These are phyloP conservation scores for Cryptococcus jaspeensis DNA, from an alignment of 1,284 basidiomycete genomes.

Conservation along the genomic window DNA sequence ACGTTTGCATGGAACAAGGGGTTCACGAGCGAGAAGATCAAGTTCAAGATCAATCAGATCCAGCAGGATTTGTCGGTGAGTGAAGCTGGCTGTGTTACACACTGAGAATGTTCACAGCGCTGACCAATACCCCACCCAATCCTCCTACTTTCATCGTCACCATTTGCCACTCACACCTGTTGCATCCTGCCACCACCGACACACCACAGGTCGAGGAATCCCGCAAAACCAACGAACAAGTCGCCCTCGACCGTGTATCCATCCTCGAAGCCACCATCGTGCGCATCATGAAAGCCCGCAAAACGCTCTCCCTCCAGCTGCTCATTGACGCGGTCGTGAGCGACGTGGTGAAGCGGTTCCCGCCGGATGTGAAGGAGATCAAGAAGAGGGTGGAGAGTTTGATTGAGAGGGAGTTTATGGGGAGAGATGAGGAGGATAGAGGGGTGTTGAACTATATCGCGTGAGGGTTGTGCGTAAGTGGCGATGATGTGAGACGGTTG, in stretches of 20 bases:
- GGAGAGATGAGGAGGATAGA: constrained; percentile 68
- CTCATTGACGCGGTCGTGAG: constrained; percentile 60
- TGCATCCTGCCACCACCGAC: too few species aligned
- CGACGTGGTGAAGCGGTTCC: constrained; percentile 62
- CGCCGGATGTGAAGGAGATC: constrained; percentile 62
- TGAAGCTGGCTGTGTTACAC: too few species aligned
- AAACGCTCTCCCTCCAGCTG: constrained; percentile 74
- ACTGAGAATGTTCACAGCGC: too few species aligned
- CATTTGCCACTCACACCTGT: too few species aligned
- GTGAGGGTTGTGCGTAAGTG: constrained; percentile 33
- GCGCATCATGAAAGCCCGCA: constrained; percentile 88
- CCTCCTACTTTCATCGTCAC: background rate
- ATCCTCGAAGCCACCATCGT: constrained; percentile 92
- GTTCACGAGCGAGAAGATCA: constrained; percentile 75
- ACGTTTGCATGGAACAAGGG: constrained; percentile 77
- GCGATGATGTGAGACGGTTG: too few species aligned
- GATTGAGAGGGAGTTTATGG: constrained; percentile 79
- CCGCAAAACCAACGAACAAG: constrained; percentile 73
- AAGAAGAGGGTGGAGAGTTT: constrained; percentile 78
- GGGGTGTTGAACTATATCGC: constrained; percentile 76
- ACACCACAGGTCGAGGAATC: constrained; percentile 75
- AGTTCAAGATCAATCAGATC: constrained; percentile 93
- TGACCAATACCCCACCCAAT: too few species aligned
- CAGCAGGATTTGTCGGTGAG: constrained; percentile 83
- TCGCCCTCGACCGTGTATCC: constrained; percentile 81